Base-by-base conservation (phyloP, 805 yeast genomes). In the Wickerhamiella alocasiicola region DNA sequence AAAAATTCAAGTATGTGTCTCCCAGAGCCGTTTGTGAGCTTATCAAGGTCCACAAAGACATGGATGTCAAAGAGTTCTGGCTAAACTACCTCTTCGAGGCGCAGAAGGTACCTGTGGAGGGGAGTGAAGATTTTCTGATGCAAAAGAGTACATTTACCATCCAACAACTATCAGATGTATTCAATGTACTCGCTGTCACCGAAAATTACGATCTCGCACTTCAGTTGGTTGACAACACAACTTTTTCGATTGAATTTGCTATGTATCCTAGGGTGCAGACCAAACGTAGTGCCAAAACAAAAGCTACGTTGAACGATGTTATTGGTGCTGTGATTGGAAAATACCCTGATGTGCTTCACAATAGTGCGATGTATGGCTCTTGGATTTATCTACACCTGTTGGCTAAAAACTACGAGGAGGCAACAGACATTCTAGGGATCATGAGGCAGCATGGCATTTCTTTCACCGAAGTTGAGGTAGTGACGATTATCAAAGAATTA, bases 1-100 rank as follows among this genome's bases (percentile, higher is more conserved):
- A 11, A 2, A 16, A 24, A 2, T 30, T 30, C 25, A 30, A 33
- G 9, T 30, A 31, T 16, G 31, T 46, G 1, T 32, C 49, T 5
- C 44, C 49, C 2, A 41, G 48, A 2, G 31, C 46, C 1, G 38
- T 41, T 4, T 32, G 37, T 7, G 39, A 43, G 9, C 39, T 52
- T 4, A 36, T 52, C 9, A 25, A 33, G 15, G 29, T 19, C 4
- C 17, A 28, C 27, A 27, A 32, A n/a, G 36, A 20, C 6, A 16
- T 11, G 11, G 23, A 2, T 5, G 36, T 9, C 17, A 36, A 21
- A 34, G 17, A 5, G 13, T 31, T 25, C 20, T 37, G 30, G 34
- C 25, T 28, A 16, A 39, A 15, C 21, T 37, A 25, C 30, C 35
- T 31, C 39, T 17, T 13, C 13, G 5, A 18, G n/a, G 20, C 32